Conservation (phyloP, 2,329 filamentous ascomycete genomes). For the Calonectria hongkongensis region DNA sequence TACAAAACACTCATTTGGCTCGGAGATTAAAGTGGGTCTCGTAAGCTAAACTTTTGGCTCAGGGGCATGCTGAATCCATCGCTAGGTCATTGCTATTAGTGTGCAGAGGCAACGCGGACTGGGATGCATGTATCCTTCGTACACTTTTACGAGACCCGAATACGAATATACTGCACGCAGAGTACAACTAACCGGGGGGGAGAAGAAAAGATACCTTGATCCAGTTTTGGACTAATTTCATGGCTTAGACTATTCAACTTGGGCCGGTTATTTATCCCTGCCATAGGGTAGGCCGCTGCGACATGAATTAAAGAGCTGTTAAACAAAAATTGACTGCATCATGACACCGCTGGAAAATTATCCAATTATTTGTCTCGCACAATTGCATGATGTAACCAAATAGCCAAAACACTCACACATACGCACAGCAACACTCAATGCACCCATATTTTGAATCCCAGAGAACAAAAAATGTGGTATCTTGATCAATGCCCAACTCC, state of each 20-base stretch:
- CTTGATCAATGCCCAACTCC: slow-evolving; percentile 50
- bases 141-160: background rate
- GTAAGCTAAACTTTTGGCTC: background rate
- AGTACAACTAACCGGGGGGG: background rate
- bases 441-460: slow-evolving; percentile 16
- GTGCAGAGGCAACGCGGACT: too few species aligned
- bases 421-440: background rate
- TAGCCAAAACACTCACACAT: background rate
- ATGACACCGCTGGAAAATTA: slow-evolving; percentile 5
- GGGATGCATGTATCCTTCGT: background rate
- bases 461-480: slow-evolving; percentile 35
- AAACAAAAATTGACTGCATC: background rate
- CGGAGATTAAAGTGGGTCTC: background rate
- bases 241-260: too few species aligned
- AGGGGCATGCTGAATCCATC: background rate
- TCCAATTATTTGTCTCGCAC: background rate
- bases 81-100: background rate
- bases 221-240: background rate
- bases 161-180: background rate
- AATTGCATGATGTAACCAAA: background rate
- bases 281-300: background rate
- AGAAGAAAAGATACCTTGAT: background rate
- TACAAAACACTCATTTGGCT: background rate
- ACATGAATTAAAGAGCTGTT: background rate
- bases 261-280: background rate